Conservation (phyloP, 352 stramenopile species). For the Pythium aristosporum region DNA sequence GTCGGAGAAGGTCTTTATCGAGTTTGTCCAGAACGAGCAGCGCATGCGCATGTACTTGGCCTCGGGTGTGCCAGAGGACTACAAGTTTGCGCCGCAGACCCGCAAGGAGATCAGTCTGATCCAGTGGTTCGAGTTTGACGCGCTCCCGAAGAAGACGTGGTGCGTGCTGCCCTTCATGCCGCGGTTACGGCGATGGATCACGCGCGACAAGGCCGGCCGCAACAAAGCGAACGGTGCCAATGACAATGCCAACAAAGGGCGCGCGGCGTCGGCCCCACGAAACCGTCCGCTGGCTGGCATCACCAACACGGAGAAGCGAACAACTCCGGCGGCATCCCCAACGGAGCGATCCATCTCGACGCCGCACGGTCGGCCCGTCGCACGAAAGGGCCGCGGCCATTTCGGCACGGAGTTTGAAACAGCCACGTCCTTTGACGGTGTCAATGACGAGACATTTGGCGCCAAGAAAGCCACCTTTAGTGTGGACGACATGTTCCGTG, state of each 20-base stretch:
- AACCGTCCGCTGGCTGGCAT: constrained; percentile 56
- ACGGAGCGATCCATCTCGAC: constrained; percentile 70
- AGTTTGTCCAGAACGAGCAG: constrained; percentile 87
- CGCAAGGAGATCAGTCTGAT: constrained; percentile 95
- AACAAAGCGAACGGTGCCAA: constrained; percentile 9
- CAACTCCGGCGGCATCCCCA: constrained; percentile 8
- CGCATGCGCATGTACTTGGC: constrained; percentile 93
- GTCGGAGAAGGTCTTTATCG: constrained; percentile 73
- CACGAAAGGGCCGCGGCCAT: constrained; percentile 57
- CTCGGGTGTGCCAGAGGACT: constrained; percentile 88
- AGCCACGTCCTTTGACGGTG: constrained; percentile 75
- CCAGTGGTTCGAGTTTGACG: constrained; percentile 88
- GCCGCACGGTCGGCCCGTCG: constrained; percentile 48
- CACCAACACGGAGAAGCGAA: constrained; percentile 50
- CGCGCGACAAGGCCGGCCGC: constrained; percentile 55
- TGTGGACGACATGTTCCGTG: constrained; percentile 95
- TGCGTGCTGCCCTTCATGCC: constrained; percentile 93
- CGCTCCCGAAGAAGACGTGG: constrained; percentile 93
- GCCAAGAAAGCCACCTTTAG: constrained; percentile 71
- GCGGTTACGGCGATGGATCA: constrained; percentile 90
- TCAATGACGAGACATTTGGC: constrained; percentile 90
- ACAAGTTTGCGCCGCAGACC: constrained; percentile 91
- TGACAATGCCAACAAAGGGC: constrained; percentile 36
- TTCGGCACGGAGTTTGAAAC: constrained; percentile 85
- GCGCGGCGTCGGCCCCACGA: constrained; percentile 70